These are phyloP conservation scores for Neofusicoccum sp. DNA, from an alignment of 2,329 filamentous ascomycete species.

Conservation along the genomic window DNA sequence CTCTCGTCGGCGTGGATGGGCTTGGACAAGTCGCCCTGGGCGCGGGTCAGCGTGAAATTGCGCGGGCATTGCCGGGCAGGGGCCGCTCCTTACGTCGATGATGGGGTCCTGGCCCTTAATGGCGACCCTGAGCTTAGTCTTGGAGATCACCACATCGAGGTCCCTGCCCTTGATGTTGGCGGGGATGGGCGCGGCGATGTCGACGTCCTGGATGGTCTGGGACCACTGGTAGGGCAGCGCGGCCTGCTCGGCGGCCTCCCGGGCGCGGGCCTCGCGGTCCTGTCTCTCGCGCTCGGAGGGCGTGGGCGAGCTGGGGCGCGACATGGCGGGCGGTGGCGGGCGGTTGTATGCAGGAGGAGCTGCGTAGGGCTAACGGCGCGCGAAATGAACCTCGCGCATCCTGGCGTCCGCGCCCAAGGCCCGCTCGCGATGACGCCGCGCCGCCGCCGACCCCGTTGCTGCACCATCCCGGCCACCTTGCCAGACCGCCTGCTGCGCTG, in stretches of 20 bases:
- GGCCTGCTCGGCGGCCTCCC: conserved; percentile 83
- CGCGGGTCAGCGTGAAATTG: conserved; percentile 17
- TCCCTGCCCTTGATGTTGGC: conserved; percentile 82
- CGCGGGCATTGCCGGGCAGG: neutral
- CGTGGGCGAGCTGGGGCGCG: conserved; percentile 42
- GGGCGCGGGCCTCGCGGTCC: conserved; percentile 61
- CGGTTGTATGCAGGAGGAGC: neutral
- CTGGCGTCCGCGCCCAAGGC: conserved; percentile 3
- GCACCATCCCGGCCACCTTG: conserved; percentile 10
- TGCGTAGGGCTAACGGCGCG: neutral
- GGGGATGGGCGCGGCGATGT: conserved; percentile 74
- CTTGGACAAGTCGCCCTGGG: conserved; percentile 80
- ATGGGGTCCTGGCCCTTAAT: conserved; percentile 87
- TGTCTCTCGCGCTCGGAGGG: conserved; percentile 54
- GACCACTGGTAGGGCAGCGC: conserved; percentile 96
- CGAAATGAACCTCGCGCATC: neutral
- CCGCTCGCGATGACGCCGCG: conserved; percentile 14
- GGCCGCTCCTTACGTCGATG: conserved; percentile 62
- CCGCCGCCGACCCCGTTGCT: conserved; percentile 14
- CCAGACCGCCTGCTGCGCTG: neutral
- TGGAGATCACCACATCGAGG: conserved; percentile 78
- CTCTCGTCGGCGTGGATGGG: conserved; percentile 79
- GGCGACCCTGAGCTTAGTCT: conserved; percentile 71
- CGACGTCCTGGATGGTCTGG: conserved; percentile 86
- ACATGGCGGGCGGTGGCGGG: conserved; percentile 26